Evolutionary conservation across 768 basidiomycete species (phyloP).

Genomic region (Podaxis sp.): DNA sequence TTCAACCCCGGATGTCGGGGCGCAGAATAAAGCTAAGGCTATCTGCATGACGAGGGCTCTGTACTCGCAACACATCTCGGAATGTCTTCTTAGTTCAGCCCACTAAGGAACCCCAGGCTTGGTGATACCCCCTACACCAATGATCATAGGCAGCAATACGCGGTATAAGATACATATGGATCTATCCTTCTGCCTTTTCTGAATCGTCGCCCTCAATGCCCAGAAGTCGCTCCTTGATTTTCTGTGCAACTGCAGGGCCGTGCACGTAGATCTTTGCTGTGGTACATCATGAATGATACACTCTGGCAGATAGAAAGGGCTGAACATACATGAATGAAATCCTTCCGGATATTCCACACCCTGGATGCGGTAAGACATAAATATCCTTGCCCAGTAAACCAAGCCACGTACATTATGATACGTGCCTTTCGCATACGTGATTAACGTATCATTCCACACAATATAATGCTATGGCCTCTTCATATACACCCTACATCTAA

Average conservation of each 20-base stretch:
- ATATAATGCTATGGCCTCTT: slow-evolving; percentile 46
- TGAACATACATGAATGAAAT: slow-evolving; percentile 13
- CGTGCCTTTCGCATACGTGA: slow-evolving; percentile 34
- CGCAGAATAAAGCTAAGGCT: too few species aligned
- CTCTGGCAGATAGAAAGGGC: not conserved
- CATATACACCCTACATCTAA: not conserved
- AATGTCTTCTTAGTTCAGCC: too few species aligned
- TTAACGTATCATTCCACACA: slow-evolving; percentile 66
- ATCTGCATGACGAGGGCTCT: too few species aligned
- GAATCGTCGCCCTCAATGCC: slow-evolving; percentile 10
- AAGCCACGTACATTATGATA: slow-evolving; percentile 26
- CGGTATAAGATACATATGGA: not conserved
- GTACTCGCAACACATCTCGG: too few species aligned
- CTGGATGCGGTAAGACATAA: slow-evolving; percentile 40
- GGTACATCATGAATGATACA: not conserved
- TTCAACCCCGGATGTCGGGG: too few species aligned
- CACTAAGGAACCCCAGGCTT: too few species aligned
- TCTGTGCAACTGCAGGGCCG: slow-evolving; percentile 52
- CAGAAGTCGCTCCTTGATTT: slow-evolving; percentile 57
- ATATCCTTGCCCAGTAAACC: not conserved
- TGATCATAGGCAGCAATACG: not conserved
- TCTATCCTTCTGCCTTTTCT: not conserved
- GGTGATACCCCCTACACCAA: too few species aligned
- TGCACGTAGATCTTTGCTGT: slow-evolving; percentile 53
- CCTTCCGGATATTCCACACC: slow-evolving; percentile 55